These are phyloP conservation scores for Lyophyllum decastes DNA, from an alignment of 768 basidiomycete species.

Conservation along the genomic window DNA sequence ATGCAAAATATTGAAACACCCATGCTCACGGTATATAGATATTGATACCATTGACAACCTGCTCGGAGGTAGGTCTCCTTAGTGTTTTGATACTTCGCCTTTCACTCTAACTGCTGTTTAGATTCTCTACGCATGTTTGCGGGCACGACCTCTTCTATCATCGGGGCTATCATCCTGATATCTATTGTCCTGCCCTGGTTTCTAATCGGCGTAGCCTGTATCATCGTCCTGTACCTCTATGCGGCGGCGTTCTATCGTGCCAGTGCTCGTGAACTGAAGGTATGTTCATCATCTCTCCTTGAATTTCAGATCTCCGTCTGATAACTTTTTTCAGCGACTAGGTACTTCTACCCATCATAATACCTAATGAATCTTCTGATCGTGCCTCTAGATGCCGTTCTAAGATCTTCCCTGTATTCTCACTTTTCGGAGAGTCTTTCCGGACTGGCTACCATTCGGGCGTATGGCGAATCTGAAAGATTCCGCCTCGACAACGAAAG, in stretches of 20 bases:
- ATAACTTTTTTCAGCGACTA: conserved; percentile 43
- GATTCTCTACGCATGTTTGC: conserved; percentile 78
- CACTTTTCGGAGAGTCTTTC: conserved; percentile 92
- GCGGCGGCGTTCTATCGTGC: conserved; percentile 82
- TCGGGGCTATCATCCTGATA: conserved; percentile 80
- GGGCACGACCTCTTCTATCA: conserved; percentile 59
- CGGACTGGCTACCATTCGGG: conserved; percentile 85
- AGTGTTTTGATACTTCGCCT: background rate
- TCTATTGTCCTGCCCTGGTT: conserved; percentile 83
- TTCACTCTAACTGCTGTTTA: conserved; percentile 7
- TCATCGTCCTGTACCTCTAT: conserved; percentile 64
- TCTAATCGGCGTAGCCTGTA: conserved; percentile 67
- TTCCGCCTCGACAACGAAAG: conserved; percentile 76
- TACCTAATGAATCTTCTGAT: conserved; percentile 5
- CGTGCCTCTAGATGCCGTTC: conserved; percentile 63
- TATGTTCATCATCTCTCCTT: conserved; percentile 17
- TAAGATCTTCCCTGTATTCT: conserved; percentile 85
- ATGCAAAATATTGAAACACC: background rate
- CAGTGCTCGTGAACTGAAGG: conserved; percentile 87
- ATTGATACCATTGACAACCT: conserved; percentile 81
- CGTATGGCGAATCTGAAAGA: conserved; percentile 77
- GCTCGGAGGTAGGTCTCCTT: conserved; percentile 47
- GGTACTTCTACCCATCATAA: conserved; percentile 32
- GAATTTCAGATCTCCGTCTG: background rate
- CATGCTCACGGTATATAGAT: conserved; percentile 37